Conservation (phyloP, 768 basidiomycete species). For the Auricularia auricula-judae region DNA sequence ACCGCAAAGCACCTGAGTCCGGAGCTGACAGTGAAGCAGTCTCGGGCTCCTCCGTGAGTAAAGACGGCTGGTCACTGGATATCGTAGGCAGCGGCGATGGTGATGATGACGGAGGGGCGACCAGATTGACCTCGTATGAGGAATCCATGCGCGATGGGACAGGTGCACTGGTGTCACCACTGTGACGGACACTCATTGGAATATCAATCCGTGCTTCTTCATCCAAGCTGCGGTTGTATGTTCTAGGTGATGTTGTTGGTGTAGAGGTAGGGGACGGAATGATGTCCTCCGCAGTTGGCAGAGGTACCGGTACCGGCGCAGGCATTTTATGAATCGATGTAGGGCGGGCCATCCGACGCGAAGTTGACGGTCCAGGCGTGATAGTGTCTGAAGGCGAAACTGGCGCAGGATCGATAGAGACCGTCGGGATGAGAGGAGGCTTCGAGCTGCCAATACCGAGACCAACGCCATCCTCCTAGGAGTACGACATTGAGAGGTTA, state of each 20-base stretch:
- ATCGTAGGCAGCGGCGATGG: background rate
- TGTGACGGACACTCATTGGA: background rate
- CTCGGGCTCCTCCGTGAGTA: background rate
- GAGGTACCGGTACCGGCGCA: slow-evolving; percentile 54
- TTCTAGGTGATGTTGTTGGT: background rate
- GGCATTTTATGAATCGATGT: slow-evolving; percentile 63
- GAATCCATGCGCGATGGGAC: background rate
- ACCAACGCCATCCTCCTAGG: slow-evolving; percentile 1
- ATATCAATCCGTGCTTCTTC: background rate
- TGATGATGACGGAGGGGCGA: background rate
- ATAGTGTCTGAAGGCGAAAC: background rate
- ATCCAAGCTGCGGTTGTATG: background rate
- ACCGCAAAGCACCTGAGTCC: background rate
- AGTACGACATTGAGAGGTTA: background rate
- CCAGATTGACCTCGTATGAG: background rate
- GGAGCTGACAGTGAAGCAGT: background rate
- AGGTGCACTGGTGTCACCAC: background rate
- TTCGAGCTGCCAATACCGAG: slow-evolving; percentile 9
- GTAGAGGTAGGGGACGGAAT: slow-evolving; percentile 25
- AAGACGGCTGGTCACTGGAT: background rate
- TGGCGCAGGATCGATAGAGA: slow-evolving; percentile 12
- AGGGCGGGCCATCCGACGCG: slow-evolving; percentile 23
- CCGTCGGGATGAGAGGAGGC: slow-evolving; percentile 14
- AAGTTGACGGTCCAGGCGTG: background rate
- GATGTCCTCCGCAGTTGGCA: slow-evolving; percentile 58